Base-by-base conservation (phyloP, 768 basidiomycete species). In the Rhodosporidiobolus sp. region DNA sequence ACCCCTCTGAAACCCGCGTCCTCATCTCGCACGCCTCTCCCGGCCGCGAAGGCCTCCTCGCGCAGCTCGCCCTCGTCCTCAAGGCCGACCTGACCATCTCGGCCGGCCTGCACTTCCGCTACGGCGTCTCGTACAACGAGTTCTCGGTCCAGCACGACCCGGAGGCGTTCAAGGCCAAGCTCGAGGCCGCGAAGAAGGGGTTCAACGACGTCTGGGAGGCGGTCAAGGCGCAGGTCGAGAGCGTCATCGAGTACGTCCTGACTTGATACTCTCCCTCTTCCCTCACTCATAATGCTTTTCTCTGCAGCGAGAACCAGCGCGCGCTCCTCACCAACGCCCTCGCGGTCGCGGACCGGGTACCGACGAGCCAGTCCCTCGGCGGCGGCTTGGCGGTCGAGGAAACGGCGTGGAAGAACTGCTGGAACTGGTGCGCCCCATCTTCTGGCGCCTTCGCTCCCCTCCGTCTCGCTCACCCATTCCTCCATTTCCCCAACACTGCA, bases 391-490 rank as follows among this genome's bases (percentile, higher is more conserved):
- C 85, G 1, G 85, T 86, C 4, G 95, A 99, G 80, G 94, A 97
- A 77, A 88, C 89, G 6, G 88, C 91, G 0, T 99, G 96, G 96
- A 99, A 97, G 82, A 97, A 96, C 80, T 93, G 92, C 80, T 97
- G 95, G 95, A 93, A 96, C 80, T 96, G 95, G 73, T 70, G 26
- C 50, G 69, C n/a, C 0, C 24, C 1, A 12, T 45, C 28, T 26
- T 12, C 24, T 54, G 26, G 32, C 46, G 22, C 20, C 28, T 65
- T 24, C 5, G 10, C 43, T 61, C n/a, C 43, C 22, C 32, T 24
- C 22, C 58, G 6, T 52, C 16, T 43, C 6, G 1, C 12, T n/a
- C 34, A 34, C 16, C 4, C 38, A 17, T 45, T 16, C 24, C 4
- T 24, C 28, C 30, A 43, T 17, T 32, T 49, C 8, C 14, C 30